phyloP scores from a whole-genome alignment of 495 filamentous ascomycete genomes.

The Friedmanniomyces simplex region DNA sequence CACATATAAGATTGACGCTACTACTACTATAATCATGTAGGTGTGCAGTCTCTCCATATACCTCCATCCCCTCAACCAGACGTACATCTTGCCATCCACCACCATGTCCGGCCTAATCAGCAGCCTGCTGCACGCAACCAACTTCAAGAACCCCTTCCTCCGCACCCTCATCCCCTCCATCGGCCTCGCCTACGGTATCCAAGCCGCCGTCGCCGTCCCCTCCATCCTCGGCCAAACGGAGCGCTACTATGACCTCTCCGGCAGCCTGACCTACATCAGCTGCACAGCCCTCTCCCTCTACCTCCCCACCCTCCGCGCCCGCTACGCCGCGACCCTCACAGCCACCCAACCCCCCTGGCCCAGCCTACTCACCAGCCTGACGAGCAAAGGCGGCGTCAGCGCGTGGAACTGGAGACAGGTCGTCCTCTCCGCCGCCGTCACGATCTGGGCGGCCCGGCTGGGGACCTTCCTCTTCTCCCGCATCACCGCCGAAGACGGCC shows the following conservation, averaged over 20 bases:
- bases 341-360: constrained; percentile 38
- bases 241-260: constrained; percentile 56
- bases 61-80: neutral
- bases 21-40: no score
- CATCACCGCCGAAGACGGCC: constrained; percentile 38
- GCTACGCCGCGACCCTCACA: constrained; percentile 31
- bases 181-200: constrained; percentile 44
- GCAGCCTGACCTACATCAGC: constrained; percentile 49
- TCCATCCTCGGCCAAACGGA: constrained; percentile 48
- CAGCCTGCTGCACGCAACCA: constrained; percentile 43
- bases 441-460: constrained; percentile 49
- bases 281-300: constrained; percentile 48
- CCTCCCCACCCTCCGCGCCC: constrained; percentile 46
- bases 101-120: constrained; percentile 31
- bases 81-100: neutral
- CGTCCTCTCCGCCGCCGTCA: constrained; percentile 44
- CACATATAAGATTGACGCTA: no score
- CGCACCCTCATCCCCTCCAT: constrained; percentile 49
- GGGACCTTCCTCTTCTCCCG: constrained; percentile 50
- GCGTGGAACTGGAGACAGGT: constrained; percentile 53
- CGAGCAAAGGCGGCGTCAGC: constrained; percentile 24
- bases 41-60: no score
- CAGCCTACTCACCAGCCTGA: constrained; percentile 35
- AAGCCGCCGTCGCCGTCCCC: constrained; percentile 46
- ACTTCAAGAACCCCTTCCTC: constrained; percentile 48